A percentile compares a stretch with the other conserved stretches of the same genome.
Evolutionary conservation across 371 early-diverging fungal species (phyloP).

Genomic region (Mucor indicus): DNA sequence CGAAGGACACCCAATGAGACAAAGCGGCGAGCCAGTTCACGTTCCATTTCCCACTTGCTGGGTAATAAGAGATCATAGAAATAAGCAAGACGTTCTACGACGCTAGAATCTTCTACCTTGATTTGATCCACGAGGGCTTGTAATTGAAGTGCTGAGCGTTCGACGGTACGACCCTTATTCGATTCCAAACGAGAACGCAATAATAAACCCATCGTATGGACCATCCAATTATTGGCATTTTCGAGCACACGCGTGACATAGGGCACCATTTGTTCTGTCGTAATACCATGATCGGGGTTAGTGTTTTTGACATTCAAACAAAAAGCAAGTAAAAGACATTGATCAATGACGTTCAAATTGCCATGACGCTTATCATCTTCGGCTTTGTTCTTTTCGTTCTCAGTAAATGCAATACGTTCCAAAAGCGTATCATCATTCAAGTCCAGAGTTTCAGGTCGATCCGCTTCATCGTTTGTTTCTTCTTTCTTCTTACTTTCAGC

Average conservation of each 20-base stretch:
- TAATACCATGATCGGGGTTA: conserved; percentile 89
- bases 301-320: conserved; percentile 92
- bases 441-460: conserved; percentile 66
- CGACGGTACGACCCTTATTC: conserved; percentile 84
- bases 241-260: conserved; percentile 88
- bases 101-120: conserved; percentile 70
- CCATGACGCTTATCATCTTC: conserved; percentile 48
- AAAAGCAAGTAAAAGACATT: conserved; percentile 84
- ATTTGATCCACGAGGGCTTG: conserved; percentile 95
- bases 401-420: conserved; percentile 70
- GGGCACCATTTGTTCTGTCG: conserved; percentile 90
- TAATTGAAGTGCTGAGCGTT: conserved; percentile 87
- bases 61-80: conserved; percentile 80
- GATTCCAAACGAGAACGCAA: conserved; percentile 88
- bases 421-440: conserved; percentile 91
- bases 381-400: conserved; percentile 36
- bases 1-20: conserved; percentile 82
- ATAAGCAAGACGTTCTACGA: conserved; percentile 76
- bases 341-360: conserved; percentile 75
- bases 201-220: conserved; percentile 91
- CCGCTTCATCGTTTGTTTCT: conserved; percentile 10
- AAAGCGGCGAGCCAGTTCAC: conserved; percentile 84
- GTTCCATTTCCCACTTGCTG: conserved; percentile 93
- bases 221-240: conserved; percentile 95
- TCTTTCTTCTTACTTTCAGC: conserved; percentile 68